Conservation (phyloP, 768 basidiomycete species). For the Phlebiopsis flavidoalba region DNA sequence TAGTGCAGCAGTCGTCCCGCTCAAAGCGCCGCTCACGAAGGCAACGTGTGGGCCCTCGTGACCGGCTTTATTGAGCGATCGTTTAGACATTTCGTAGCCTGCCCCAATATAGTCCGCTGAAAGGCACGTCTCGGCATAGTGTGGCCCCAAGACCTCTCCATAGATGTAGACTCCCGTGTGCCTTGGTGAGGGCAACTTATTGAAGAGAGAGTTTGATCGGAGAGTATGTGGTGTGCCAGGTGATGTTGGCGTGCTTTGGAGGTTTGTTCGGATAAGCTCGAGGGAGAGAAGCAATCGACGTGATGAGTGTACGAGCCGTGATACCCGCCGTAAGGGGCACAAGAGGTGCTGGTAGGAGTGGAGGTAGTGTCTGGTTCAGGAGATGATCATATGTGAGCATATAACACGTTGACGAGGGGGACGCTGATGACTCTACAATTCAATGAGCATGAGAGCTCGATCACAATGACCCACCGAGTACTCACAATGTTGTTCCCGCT, state of each 20-base stretch:
- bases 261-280: conserved; percentile 89
- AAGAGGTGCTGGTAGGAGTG: conserved; percentile 48
- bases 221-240: conserved; percentile 72
- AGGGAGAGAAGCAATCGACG: conserved; percentile 80
- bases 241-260: conserved; percentile 80
- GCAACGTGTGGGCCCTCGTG: conserved; percentile 61
- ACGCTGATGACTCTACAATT: conserved; percentile 74
- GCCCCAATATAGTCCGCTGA: conserved; percentile 98
- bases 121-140: conserved; percentile 96
- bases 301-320: conserved; percentile 73
- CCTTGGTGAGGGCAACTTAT: conserved; percentile 53
- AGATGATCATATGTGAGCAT: conserved; percentile 96
- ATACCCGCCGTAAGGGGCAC: conserved; percentile 81
- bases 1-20: conserved; percentile 82
- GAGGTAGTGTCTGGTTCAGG: conserved; percentile 54
- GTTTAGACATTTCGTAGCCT: conserved; percentile 83
- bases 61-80: conserved; percentile 46
- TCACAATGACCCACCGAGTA: conserved; percentile 9
- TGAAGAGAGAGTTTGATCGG: conserved; percentile 62
- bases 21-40: conserved; percentile 86
- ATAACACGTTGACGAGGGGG: conserved; percentile 86
- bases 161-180: conserved; percentile 63
- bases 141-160: conserved; percentile 93
- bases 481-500: conserved; percentile 84
- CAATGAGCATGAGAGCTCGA: conserved; percentile 8